Evolutionary conservation across 352 stramenopile species (phyloP), one percentile per base, ranked within the genome.

Genomic region (Globisporangium cystogenes): DNA sequence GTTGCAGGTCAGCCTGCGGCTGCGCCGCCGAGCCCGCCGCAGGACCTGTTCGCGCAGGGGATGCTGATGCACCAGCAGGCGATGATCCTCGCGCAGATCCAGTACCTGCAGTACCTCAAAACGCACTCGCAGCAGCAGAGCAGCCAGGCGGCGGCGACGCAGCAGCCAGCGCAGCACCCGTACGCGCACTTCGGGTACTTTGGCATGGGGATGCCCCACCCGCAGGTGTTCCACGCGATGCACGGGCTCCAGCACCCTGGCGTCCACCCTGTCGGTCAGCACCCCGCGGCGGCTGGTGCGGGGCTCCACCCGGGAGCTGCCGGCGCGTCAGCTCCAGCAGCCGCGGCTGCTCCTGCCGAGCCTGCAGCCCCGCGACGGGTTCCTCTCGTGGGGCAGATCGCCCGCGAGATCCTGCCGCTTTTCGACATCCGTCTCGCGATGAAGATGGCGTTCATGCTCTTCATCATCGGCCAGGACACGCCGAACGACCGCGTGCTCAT

Each of bases 401-500:
- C 71, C 4, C 77, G 70, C 18, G 77, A 90, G 48, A 67, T 89
- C 11, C 46, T 78, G 12, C 65, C 63, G 39, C 64, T 92, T n/a
- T 57, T 91, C 36, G 84, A 94, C 57, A 63, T 87, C 18, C 80
- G 80, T 7, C 64, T 94, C 41, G 79, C 80, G 21, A 62, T 94
- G 46, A 94, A 94, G 59, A 94, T 94, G 84, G 66, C 67, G 20
- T 90, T 94, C 55, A 94, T 94, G 84, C 69, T 94, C 31, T 91
- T 92, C 59, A 89, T 94, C 55, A 90, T 94, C 52, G 81, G 84
- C 27, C 81, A 94, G 53, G 84, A 94, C 54, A 88, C 80, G 11
- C 84, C 84, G 3, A 71, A 71, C 18, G 78, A 90, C 56, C 79
- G 84, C 20, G 64, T 92, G 31, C 64, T 90, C 21, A 72, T 94